Base-by-base conservation (phyloP, 768 basidiomycete genomes). In the Pleurotus citrinopileatus region DNA sequence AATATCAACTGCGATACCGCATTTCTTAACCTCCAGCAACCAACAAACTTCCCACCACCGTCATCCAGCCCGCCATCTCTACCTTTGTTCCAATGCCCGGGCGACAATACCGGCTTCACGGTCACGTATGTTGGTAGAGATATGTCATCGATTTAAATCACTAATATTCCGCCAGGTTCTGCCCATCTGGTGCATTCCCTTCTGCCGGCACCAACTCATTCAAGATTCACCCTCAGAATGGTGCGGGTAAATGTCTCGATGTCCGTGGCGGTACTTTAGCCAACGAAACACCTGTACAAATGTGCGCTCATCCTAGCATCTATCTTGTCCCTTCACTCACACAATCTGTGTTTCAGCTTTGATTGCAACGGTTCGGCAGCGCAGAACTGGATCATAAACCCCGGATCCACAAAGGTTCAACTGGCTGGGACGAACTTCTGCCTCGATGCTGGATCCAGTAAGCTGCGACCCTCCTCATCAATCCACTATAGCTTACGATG, bases 361-460 rank as follows among this genome's bases (percentile, higher is more conserved):
- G 70, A 71, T 55, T 73, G 71, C 54, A 73, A 70, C 50, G 64
- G 59, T 7, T 58, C 57, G 13, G 53, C 54, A 4, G 66, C 67
- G 0, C 71, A 73, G 56, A 60, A 66, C 22, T 74, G 71, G 71
- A 51, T 64, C 15, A 42, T 73, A 27, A 57, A 63, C n/a, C 50
- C 60, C 5, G 68, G 58, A n/a, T 52, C 54, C 48, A 72, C 72
- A 0, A 60, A 65, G 38, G 58, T 72, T 7, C 60, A 58, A n/a
- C 17, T 66, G 1, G 64, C 60, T 2, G 62, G 60, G 2, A 65
- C 59, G 1, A 59, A 64, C 10, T 74, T 64, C 59, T 72, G 72
- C 45, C 57, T 74, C 6, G 73, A 74, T 46, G 69, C 69, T 4
- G 69, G 71, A 25, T 65, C 65, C 8, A 63, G 68, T 70, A 47